These are phyloP conservation scores for Urtica urens DNA, from an alignment of 306 rosid genomes.

Conservation along the genomic window DNA sequence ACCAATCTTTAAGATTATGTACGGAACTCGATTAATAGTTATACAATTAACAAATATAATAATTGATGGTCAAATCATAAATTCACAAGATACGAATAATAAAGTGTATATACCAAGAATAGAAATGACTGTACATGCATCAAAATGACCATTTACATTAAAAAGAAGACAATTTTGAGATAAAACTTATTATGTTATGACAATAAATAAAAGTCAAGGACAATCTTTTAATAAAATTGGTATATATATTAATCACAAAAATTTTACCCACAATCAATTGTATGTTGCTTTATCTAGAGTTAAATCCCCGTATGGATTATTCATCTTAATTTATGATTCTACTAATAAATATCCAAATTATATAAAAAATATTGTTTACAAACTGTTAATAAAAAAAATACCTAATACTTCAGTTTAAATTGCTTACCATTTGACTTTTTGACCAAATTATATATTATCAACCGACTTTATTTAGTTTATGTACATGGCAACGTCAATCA, in stretches of 20 bases:
- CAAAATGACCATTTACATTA: not conserved
- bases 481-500: too few species aligned
- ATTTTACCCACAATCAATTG: not conserved
- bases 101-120: not conserved
- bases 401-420: not conserved
- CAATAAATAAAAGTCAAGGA: not conserved
- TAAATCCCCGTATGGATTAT: not conserved
- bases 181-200: not conserved
- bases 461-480: too few species aligned
- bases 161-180: not conserved
- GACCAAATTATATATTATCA: too few species aligned
- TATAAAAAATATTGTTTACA: not conserved
- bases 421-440: too few species aligned
- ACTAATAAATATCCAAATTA: not conserved
- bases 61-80: not conserved
- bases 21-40: not conserved
- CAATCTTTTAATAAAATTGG: not conserved
- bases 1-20: not conserved
- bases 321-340: not conserved
- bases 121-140: not conserved
- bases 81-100: not conserved
- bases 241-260: not conserved
- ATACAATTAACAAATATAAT: constrained; percentile 9
- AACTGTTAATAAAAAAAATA: not conserved
- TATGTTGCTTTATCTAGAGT: not conserved